phyloP scores from a whole-genome alignment of 352 stramenopile genomes.

The Phytophthora melonis region DNA sequence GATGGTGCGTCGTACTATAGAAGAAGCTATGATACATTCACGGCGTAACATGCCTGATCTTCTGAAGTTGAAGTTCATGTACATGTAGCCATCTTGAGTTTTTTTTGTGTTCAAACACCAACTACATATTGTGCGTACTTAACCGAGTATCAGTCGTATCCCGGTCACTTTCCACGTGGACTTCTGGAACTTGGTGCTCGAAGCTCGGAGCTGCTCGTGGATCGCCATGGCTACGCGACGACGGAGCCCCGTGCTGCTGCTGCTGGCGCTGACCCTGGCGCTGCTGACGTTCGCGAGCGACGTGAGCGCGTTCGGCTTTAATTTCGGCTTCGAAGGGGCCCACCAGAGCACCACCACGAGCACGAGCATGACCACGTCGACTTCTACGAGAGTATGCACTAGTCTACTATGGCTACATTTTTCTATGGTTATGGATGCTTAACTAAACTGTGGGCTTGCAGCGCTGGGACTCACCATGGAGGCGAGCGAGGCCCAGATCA shows the following conservation, averaged over 20 bases:
- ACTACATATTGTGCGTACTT: neutral
- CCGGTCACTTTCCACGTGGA: constrained; percentile 41
- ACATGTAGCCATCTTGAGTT: no score
- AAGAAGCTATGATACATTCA: neutral
- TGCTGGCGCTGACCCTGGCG: constrained; percentile 37
- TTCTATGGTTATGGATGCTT: neutral
- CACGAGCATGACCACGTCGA: constrained; percentile 72
- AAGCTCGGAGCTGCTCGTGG: constrained; percentile 3
- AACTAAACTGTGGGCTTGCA: constrained; percentile 27
- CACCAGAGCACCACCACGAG: constrained; percentile 62
- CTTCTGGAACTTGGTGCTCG: neutral
- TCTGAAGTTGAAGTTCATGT: constrained; percentile 13
- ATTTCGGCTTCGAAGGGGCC: constrained; percentile 56
- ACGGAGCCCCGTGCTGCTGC: constrained; percentile 38
- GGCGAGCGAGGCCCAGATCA: constrained; percentile 91
- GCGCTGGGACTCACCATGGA: constrained; percentile 85
- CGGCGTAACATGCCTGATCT: neutral
- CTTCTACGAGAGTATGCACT: constrained; percentile 74
- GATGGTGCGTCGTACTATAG: constrained; percentile 80
- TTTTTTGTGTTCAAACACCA: constrained; percentile 11
- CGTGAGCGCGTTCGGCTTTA: constrained; percentile 56
- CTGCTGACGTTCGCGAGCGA: constrained; percentile 44
- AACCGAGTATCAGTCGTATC: constrained; percentile 10
- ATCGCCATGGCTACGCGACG: constrained; percentile 37
- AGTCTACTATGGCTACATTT: neutral